These are phyloP conservation scores for Verticillium longisporum DNA, from an alignment of 2,329 filamentous ascomycete genomes.

Conservation along the genomic window DNA sequence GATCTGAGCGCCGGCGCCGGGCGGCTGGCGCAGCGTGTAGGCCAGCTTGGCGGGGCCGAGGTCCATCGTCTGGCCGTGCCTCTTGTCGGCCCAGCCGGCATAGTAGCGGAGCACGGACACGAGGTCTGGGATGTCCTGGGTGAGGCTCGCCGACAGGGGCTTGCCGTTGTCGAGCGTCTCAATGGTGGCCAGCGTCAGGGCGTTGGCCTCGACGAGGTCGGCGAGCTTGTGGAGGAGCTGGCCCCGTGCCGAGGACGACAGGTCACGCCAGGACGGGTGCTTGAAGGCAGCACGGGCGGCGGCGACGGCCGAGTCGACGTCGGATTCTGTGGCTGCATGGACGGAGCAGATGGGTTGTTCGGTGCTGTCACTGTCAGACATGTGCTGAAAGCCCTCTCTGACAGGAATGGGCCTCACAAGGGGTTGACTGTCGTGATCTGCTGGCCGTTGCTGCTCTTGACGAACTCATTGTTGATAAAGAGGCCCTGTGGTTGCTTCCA, in stretches of 20 bases:
- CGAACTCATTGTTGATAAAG: constrained; percentile 79
- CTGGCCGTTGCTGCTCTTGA: constrained; percentile 56
- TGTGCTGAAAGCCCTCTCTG: neutral
- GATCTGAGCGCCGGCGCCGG: constrained; percentile 71
- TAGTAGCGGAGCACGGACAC: constrained; percentile 61
- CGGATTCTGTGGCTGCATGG: constrained; percentile 57
- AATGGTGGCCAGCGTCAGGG: constrained; percentile 37
- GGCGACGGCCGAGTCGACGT: constrained; percentile 63
- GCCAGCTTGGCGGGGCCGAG: constrained; percentile 64
- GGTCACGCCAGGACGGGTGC: constrained; percentile 58
- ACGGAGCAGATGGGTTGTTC: constrained; percentile 60
- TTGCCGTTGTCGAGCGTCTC: constrained; percentile 82
- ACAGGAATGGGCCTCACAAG: constrained; percentile 36
- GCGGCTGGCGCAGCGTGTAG: constrained; percentile 69
- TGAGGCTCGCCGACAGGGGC: constrained; percentile 59
- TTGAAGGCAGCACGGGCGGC: constrained; percentile 65
- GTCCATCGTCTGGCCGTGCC: constrained; percentile 70
- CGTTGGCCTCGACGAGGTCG: constrained; percentile 60
- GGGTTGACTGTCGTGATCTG: constrained; percentile 65
- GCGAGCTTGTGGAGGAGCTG: constrained; percentile 64
- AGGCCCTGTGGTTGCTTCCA: constrained; percentile 70
- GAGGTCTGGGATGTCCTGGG: constrained; percentile 50
- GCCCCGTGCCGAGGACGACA: constrained; percentile 62
- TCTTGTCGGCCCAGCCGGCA: constrained; percentile 74
- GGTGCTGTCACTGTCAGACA: constrained; percentile 21